phyloP scores from a whole-genome alignment of 768 basidiomycete genomes.

The Imleria badia region DNA sequence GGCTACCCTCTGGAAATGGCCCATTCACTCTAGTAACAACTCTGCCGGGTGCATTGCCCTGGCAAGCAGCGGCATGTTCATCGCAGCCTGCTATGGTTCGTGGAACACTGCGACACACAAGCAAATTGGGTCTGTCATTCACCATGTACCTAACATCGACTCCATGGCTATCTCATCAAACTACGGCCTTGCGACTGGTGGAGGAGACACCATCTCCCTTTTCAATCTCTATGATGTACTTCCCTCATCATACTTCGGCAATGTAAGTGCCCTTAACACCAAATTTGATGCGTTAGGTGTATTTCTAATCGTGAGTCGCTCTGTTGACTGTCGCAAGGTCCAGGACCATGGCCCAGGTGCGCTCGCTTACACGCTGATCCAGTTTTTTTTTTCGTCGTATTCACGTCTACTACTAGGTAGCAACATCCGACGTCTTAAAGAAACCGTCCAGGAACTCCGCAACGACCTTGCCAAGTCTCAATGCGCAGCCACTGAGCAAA shows the following conservation, averaged over 20 bases:
- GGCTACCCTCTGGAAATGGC: neutral
- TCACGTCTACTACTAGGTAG: too few relatives aligned
- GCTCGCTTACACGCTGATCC: neutral
- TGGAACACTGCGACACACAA: conserved; percentile 2
- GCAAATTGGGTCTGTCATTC: neutral
- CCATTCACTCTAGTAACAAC: neutral
- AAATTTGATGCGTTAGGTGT: neutral
- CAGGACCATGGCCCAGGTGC: neutral
- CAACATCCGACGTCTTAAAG: too few relatives aligned
- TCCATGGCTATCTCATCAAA: neutral
- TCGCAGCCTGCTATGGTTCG: neutral
- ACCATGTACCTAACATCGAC: accelerated
- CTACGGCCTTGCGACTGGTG: neutral
- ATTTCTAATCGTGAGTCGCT: neutral
- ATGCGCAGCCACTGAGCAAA: too few relatives aligned
- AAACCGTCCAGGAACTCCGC: too few relatives aligned
- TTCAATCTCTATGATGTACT: neutral
- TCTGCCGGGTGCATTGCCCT: neutral
- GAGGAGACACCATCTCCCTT: neutral
- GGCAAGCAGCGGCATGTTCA: neutral
- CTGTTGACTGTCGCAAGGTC: too few relatives aligned
- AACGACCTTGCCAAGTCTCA: too few relatives aligned
- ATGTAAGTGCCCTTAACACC: neutral
- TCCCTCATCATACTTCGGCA: neutral
- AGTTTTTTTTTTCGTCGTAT: too few relatives aligned